Evolutionary conservation across 2,329 filamentous ascomycete species (phyloP).

Genomic region (Talaromyces sp.): DNA sequence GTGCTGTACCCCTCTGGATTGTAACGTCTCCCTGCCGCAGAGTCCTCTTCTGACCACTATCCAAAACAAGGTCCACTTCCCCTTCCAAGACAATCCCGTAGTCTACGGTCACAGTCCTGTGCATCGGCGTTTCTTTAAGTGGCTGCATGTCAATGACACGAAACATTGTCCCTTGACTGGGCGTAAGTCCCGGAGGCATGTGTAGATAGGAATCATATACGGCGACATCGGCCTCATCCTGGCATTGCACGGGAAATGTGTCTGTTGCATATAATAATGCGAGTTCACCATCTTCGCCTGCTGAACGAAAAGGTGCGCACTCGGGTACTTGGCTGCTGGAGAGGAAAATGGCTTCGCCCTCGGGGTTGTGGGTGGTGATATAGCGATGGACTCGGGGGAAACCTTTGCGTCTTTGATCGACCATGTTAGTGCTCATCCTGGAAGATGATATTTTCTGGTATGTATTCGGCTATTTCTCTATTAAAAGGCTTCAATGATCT

Average conservation of each 20-base stretch:
- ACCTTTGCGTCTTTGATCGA: slow-evolving; percentile 22
- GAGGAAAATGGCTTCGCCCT: slow-evolving; percentile 37
- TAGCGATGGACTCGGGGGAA: slow-evolving; percentile 35
- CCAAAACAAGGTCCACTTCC: slow-evolving; percentile 35
- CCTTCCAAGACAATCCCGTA: slow-evolving; percentile 39
- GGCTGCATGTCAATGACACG: slow-evolving; percentile 36
- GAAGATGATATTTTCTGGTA: neutral
- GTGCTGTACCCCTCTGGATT: slow-evolving; percentile 33
- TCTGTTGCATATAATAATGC: slow-evolving; percentile 31
- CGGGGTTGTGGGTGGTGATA: slow-evolving; percentile 38
- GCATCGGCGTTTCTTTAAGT: slow-evolving; percentile 33
- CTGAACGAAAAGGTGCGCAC: slow-evolving; percentile 29
- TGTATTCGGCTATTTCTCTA: neutral
- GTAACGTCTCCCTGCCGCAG: slow-evolving; percentile 35
- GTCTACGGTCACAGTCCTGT: slow-evolving; percentile 38
- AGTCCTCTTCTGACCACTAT: slow-evolving; percentile 32
- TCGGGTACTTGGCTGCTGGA: slow-evolving; percentile 32
- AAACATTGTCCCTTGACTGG: slow-evolving; percentile 31
- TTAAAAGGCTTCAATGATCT: neutral
- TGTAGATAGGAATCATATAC: slow-evolving; percentile 34
- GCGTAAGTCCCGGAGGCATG: slow-evolving; percentile 32
- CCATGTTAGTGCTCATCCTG: slow-evolving; percentile 20
- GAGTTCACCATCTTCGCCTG: slow-evolving; percentile 31
- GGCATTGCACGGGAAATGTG: slow-evolving; percentile 26
- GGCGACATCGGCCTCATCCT: slow-evolving; percentile 33